phyloP scores from a whole-genome alignment of 305 asterid species.

The Stenogyne calaminthoides region DNA sequence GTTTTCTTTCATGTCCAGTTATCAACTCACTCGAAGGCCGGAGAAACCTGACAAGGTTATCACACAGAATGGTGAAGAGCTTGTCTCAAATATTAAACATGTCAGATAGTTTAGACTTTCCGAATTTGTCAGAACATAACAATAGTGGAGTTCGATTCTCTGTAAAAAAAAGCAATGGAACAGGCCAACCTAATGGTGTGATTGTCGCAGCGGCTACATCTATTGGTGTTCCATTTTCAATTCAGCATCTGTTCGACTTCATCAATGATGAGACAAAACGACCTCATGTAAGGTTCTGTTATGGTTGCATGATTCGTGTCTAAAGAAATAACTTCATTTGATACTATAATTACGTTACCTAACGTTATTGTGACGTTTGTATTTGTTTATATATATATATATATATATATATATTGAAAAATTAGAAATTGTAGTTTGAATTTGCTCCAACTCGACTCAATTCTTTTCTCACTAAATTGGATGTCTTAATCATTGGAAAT shows the following conservation, averaged over 20 bases:
- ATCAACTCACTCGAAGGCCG: constrained; percentile 40
- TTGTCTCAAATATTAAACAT: constrained; percentile 45
- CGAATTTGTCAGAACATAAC: constrained; percentile 35
- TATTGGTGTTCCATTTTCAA: constrained; percentile 50
- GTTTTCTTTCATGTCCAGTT: constrained; percentile 26
- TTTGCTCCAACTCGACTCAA: not conserved
- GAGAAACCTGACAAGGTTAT: constrained; percentile 45
- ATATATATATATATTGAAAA: too few species aligned
- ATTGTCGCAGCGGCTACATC: constrained; percentile 52
- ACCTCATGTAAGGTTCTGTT: constrained; percentile 36
- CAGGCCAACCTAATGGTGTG: constrained; percentile 41
- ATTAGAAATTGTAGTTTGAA: not conserved
- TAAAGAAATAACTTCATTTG: too few species aligned
- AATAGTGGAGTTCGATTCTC: constrained; percentile 47
- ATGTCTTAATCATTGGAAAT: not conserved
- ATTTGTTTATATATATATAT: too few species aligned
- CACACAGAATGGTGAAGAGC: constrained; percentile 61
- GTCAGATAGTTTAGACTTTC: constrained; percentile 39
- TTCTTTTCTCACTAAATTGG: not conserved
- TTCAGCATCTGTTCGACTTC: constrained; percentile 43
- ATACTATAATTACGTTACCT: too few species aligned
- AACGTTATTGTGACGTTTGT: too few species aligned
- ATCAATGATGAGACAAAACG: constrained; percentile 50
- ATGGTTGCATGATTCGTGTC: not conserved
- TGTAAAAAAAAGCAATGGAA: constrained; percentile 31